phyloP scores from a whole-genome alignment of 169 alveolate genomes.

The Eimeria maxima region DNA sequence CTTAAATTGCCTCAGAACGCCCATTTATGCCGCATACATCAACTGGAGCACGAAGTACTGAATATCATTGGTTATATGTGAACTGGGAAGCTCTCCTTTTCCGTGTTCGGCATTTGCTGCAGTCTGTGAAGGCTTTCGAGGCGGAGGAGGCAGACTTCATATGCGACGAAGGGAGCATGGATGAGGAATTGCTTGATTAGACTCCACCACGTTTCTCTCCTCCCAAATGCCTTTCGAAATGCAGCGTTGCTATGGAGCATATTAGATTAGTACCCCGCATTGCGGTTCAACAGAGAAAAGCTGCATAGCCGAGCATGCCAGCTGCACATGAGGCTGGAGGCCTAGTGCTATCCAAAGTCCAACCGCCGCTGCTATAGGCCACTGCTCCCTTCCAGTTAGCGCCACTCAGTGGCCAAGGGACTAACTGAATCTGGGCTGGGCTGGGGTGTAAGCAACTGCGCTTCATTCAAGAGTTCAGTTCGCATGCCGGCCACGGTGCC shows the following conservation, averaged over 20 bases:
- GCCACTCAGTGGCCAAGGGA: background rate
- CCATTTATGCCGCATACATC: background rate
- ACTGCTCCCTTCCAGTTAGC: background rate
- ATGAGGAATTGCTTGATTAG: slow-evolving; percentile 66
- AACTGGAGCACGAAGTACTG: background rate
- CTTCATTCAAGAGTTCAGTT: background rate
- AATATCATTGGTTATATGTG: background rate
- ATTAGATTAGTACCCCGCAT: background rate
- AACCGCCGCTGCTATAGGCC: background rate
- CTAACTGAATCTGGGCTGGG: background rate
- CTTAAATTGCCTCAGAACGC: background rate
- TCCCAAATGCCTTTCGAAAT: background rate
- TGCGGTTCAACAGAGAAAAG: background rate
- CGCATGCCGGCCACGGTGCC: background rate
- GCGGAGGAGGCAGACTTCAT: slow-evolving; percentile 50
- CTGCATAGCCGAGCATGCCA: background rate
- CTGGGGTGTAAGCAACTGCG: background rate
- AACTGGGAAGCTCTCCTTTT: background rate
- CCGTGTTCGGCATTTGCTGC: slow-evolving; percentile 43
- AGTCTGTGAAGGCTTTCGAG: slow-evolving; percentile 69
- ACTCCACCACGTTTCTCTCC: background rate
- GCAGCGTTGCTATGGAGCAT: background rate
- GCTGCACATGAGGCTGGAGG: background rate
- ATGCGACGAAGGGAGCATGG: slow-evolving; percentile 71
- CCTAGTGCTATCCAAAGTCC: background rate